Evolutionary conservation across 2,329 filamentous ascomycete genomes (phyloP).

Genomic region (Tolypocladium pustulatum): DNA sequence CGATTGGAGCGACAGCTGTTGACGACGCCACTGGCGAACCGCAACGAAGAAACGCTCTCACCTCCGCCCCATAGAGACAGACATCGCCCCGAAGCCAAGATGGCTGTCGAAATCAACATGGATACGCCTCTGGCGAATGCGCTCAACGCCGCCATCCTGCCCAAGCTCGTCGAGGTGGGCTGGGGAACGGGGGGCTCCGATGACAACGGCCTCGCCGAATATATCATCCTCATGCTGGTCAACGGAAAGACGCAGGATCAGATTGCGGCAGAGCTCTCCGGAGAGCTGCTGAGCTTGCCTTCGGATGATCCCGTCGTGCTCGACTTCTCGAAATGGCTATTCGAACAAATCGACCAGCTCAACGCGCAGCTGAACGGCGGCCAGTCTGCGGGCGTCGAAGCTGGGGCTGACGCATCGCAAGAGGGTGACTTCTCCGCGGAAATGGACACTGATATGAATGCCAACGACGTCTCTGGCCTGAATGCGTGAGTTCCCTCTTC

Average conservation of each 20-base stretch:
- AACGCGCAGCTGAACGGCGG: conserved; percentile 51
- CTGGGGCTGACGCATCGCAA: conserved; percentile 20
- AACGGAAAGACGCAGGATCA: conserved; percentile 90
- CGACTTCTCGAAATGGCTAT: conserved; percentile 89
- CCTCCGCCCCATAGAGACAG: not conserved
- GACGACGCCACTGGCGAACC: conserved; percentile 5
- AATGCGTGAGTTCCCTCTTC: conserved; percentile 42
- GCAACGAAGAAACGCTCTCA: not conserved
- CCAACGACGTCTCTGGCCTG: conserved; percentile 36
- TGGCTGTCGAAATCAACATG: conserved; percentile 68
- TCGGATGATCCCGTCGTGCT: conserved; percentile 74
- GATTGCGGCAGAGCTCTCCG: conserved; percentile 78
- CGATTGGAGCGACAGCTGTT: not conserved
- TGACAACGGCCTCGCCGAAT: conserved; percentile 81
- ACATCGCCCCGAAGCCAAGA: conserved; percentile 27
- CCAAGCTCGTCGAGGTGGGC: conserved; percentile 84
- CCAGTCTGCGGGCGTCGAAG: conserved; percentile 18
- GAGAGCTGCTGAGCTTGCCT: conserved; percentile 72
- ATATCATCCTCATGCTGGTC: conserved; percentile 93
- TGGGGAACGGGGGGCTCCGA: conserved; percentile 74
- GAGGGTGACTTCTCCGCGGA: conserved; percentile 26
- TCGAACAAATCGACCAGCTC: conserved; percentile 66
- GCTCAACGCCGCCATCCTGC: conserved; percentile 72
- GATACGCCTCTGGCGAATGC: conserved; percentile 78
- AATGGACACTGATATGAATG: conserved; percentile 66